phyloP scores from a whole-genome alignment of 768 basidiomycete genomes.

The Auricularia sp. region DNA sequence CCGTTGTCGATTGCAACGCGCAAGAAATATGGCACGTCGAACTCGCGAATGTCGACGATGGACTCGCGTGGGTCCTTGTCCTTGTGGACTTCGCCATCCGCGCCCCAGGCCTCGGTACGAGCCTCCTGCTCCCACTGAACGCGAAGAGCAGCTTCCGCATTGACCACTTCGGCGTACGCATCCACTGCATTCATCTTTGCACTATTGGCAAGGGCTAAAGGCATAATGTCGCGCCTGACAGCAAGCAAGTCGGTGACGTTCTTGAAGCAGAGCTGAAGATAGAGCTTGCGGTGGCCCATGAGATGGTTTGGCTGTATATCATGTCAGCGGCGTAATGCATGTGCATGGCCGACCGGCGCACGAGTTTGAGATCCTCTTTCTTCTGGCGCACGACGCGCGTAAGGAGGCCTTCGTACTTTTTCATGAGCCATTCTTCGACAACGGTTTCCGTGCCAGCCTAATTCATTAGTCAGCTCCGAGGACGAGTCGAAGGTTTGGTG shows the following conservation, averaged over 20 bases:
- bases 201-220: conserved; percentile 81
- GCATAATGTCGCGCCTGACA: conserved; percentile 81
- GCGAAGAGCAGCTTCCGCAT: conserved; percentile 45
- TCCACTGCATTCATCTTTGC: conserved; percentile 93
- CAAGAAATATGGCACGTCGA: conserved; percentile 93
- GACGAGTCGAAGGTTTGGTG: conserved; percentile 4
- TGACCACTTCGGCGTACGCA: conserved; percentile 94
- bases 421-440: conserved; percentile 93
- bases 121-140: conserved; percentile 64
- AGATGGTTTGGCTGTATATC: conserved; percentile 72
- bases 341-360: conserved; percentile 13
- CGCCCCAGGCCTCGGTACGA: conserved; percentile 43
- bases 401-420: conserved; percentile 84
- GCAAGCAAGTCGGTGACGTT: conserved; percentile 88
- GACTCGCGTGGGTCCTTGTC: conserved; percentile 83
- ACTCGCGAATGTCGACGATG: conserved; percentile 91
- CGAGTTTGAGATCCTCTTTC: conserved; percentile 87
- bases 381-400: conserved; percentile 66
- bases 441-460: conserved; percentile 77
- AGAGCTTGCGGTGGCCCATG: conserved; percentile 85
- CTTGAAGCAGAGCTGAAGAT: conserved; percentile 80
- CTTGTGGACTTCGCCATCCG: conserved; percentile 24
- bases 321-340: neutral
- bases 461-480: neutral
- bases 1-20: conserved; percentile 97